These are phyloP conservation scores for Apiospora malaysiana DNA, from an alignment of 2,329 filamentous ascomycete species.

Conservation along the genomic window DNA sequence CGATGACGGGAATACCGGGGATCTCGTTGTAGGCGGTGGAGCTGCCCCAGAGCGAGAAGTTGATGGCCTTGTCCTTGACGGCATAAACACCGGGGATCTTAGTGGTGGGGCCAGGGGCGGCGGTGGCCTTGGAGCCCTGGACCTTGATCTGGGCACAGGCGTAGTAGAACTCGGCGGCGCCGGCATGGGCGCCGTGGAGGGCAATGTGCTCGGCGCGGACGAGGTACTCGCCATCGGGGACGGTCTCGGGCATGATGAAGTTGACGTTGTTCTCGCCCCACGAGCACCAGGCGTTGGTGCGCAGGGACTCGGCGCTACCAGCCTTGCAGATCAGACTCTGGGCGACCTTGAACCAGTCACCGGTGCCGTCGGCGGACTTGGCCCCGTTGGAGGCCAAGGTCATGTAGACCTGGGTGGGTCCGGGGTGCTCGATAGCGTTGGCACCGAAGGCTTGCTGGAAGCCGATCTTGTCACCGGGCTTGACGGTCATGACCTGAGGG, in stretches of 20 bases:
- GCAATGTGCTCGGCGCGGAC: conserved; percentile 37
- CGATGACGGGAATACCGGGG: neutral
- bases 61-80: conserved; percentile 22
- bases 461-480: conserved; percentile 39
- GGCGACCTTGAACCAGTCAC: conserved; percentile 31
- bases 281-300: conserved; percentile 21
- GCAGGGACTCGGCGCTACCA: conserved; percentile 18
- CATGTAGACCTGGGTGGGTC: conserved; percentile 28
- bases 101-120: conserved; percentile 1
- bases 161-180: conserved; percentile 30
- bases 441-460: conserved; percentile 35
- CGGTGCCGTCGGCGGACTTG: conserved; percentile 24
- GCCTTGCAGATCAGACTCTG: conserved; percentile 24
- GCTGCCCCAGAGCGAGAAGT: conserved; percentile 24
- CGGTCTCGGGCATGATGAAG: conserved; percentile 32
- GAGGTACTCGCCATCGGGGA: conserved; percentile 36
- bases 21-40: conserved; percentile 3
- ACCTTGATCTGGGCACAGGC: conserved; percentile 23
- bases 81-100: conserved; percentile 22
- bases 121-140: conserved; percentile 22
- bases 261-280: conserved; percentile 26
- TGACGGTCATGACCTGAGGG: conserved; percentile 34
- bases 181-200: conserved; percentile 32
- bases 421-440: conserved; percentile 32
- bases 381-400: conserved; percentile 24